Evolutionary conservation across 495 filamentous ascomycete species (phyloP).

Genomic region (Acidomyces sp.): DNA sequence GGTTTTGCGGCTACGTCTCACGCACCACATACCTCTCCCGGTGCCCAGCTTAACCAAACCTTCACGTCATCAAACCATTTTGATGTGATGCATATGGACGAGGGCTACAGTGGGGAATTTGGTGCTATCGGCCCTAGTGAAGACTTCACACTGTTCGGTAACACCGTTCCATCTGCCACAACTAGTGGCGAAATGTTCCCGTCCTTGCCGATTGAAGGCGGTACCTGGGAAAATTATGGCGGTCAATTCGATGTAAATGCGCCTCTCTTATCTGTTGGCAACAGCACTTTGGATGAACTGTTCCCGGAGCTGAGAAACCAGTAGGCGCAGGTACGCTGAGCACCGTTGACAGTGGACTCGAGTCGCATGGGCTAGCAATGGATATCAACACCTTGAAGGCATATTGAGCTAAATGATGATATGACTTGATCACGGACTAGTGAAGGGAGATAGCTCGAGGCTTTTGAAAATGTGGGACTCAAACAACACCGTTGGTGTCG

Average conservation of each 20-base stretch:
- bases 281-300: constrained; percentile 19
- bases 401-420: too few species aligned
- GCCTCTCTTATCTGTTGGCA: constrained; percentile 2
- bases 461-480: too few species aligned
- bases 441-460: too few species aligned
- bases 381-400: too few species aligned
- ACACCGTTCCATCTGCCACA: not conserved
- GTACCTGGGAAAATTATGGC: constrained; percentile 18
- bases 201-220: constrained; percentile 12
- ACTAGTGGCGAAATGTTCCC: constrained; percentile 14
- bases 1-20: constrained; percentile 3
- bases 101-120: constrained; percentile 1
- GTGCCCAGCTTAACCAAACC: constrained; percentile 19
- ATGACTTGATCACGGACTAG: too few species aligned
- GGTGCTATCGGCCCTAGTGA: constrained; percentile 3
- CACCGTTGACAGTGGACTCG: too few species aligned
- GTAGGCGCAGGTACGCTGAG: too few species aligned
- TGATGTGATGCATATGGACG: constrained; percentile 17
- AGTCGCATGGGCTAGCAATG: too few species aligned
- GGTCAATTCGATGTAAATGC: constrained; percentile 13
- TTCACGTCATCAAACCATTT: constrained; percentile 10
- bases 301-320: constrained; percentile 19
- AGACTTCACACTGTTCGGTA: constrained; percentile 20
- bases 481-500: too few species aligned
- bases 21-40: constrained; percentile 10